Base-by-base conservation (phyloP, 2,329 filamentous ascomycete genomes). In the Rutstroemia sp. region DNA sequence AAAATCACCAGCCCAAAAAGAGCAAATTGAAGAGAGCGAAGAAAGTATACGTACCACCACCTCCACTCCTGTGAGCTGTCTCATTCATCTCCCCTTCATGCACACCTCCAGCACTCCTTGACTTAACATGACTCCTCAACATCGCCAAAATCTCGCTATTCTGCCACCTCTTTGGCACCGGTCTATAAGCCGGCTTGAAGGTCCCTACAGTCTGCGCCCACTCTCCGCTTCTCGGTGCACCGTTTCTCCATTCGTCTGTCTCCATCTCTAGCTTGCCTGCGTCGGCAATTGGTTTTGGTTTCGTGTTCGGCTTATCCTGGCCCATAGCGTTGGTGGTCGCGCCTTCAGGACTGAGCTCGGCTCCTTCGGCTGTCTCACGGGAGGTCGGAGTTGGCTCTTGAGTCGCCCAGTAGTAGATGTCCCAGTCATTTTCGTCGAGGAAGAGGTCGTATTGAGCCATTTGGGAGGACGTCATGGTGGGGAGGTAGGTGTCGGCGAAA, bases 371-470 rank as follows among this genome's bases (percentile, higher is more conserved):
- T 48, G 77, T 77, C 57, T 82, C 77, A 53, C 77, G 71, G 37
- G 82, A 79, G n/a, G 80, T 80, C 1, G 78, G 75, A 4, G 80
- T 74, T 12, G 86, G 79, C 65, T 90, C 85, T 73, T 99, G 94
- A 16, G 94, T 99, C 3, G 89, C 90, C 94, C 94, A 99, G 79
- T 99, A 99, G 79, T 99, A 99, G 60, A 99, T 96, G 71, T 99
- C 94, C 94, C 94, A 99, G 76, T 99, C 94, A 73, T 99, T 99
- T 75, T 99, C 94, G 73, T 99, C 94, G 56, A 99, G 84, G 77
- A 99, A 95, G 27, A 80, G 77, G 71, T 97, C 92, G 76, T 94
- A 97, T 73, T 95, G 83, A 65, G 81, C 74, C 65, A 97, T 84
- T 69, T 95, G 88, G 51, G 78, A 73, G 5, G 77, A 72, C 1